Conservation (phyloP, 2,329 filamentous ascomycete species). For the Cladosporium halotolerans region DNA sequence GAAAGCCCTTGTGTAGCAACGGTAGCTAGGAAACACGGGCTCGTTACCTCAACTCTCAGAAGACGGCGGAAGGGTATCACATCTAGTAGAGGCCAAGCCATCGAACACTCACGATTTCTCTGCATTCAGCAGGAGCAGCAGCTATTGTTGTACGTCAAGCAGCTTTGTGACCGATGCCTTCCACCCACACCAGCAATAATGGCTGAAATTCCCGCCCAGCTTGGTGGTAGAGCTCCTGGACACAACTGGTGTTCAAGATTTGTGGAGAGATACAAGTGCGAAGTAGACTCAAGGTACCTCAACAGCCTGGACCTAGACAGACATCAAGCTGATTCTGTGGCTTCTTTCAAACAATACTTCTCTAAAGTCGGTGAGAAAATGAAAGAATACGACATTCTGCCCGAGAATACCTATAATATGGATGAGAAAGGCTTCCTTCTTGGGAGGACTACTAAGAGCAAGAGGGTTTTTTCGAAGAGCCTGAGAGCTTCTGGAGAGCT, state of each 20-base stretch:
- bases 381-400: background rate
- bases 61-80: background rate
- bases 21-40: background rate
- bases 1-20: background rate
- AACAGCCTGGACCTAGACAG: conserved; percentile 31
- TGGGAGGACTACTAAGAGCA: background rate
- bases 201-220: background rate
- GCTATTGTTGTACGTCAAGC: background rate
- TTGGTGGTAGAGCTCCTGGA: background rate
- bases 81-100: background rate
- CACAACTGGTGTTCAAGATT: background rate
- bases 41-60: background rate
- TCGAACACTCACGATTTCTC: background rate
- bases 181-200: background rate
- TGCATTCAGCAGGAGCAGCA: background rate
- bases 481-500: background rate
- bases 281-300: background rate
- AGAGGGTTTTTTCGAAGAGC: background rate
- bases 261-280: background rate
- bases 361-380: background rate
- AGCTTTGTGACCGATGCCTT: background rate
- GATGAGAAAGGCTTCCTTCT: conserved; percentile 3
- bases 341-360: conserved; percentile 9
- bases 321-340: conserved; percentile 7
- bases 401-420: background rate